A percentile compares a stretch with the other conserved stretches of the same genome.
These are phyloP conservation scores for Hypoxylon sp. DNA, from an alignment of 2,329 filamentous ascomycete genomes.

Conservation along the genomic window DNA sequence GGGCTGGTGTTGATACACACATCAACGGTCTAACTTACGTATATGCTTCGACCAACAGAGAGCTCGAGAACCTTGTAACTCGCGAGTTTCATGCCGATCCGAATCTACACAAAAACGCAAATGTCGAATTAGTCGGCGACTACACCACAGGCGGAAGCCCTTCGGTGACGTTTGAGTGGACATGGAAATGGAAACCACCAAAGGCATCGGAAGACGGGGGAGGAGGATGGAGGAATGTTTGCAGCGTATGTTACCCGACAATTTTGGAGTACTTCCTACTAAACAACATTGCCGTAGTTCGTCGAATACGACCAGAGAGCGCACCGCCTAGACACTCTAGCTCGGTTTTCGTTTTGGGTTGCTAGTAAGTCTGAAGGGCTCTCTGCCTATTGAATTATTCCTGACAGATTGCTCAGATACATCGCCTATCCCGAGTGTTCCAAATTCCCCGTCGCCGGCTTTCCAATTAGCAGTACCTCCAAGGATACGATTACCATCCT, in stretches of 20 bases:
- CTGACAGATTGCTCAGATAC: conserved; percentile 59
- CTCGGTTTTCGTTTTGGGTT: conserved; percentile 96
- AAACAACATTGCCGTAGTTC: conserved; percentile 71
- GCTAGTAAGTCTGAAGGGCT: conserved; percentile 70
- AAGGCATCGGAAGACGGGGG: conserved; percentile 84
- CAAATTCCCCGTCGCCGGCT: conserved; percentile 78
- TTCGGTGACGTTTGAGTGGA: conserved; percentile 92
- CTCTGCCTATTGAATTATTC: conserved; percentile 17
- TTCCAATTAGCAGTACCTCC: conserved; percentile 81
- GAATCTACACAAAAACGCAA: conserved; percentile 96
- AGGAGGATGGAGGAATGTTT: conserved; percentile 95
- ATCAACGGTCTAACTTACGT: conserved; percentile 94
- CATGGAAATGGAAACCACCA: conserved; percentile 96
- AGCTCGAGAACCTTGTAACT: conserved; percentile 94
- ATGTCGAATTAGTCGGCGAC: conserved; percentile 95
- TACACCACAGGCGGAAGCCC: conserved; percentile 86
- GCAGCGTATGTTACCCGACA: conserved; percentile 74
- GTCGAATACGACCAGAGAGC: conserved; percentile 96
- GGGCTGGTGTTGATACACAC: conserved; percentile 74
- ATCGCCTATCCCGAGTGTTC: conserved; percentile 65
- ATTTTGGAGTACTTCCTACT: conserved; percentile 7
- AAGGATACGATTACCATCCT: conserved; percentile 85
- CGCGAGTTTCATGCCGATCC: conserved; percentile 97
- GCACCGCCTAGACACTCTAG: conserved; percentile 88
- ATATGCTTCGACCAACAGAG: conserved; percentile 85